Evolutionary conservation across 371 early-diverging fungal species (phyloP).

Genomic region (Mortierella sp.): DNA sequence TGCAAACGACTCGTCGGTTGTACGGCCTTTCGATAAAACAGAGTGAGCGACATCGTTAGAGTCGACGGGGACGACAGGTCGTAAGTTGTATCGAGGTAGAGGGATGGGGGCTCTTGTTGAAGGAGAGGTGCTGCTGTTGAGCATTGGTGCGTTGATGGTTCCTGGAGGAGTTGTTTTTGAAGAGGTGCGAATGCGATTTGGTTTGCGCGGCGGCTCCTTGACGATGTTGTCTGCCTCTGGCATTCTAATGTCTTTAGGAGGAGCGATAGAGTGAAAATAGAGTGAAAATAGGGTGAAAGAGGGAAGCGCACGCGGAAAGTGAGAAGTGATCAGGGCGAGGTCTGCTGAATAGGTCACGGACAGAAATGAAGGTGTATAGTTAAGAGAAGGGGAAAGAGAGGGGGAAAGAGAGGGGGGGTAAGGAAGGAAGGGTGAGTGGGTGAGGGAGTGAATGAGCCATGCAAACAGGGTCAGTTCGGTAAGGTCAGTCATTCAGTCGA

Average conservation of each 20-base stretch:
- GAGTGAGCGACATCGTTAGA: not conserved
- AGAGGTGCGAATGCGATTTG: constrained; percentile 34
- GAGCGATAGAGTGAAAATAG: not conserved
- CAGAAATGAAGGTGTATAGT: not conserved
- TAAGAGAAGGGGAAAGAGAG: not conserved
- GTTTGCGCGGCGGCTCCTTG: constrained; percentile 43
- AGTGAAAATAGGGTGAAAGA: not conserved
- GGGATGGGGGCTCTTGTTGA: constrained; percentile 23
- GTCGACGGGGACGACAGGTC: not conserved
- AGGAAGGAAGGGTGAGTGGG: not conserved
- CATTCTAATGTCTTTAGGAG: constrained; percentile 11
- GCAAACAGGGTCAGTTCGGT: not conserved
- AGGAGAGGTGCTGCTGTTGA: constrained; percentile 13
- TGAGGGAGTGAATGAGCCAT: not conserved
- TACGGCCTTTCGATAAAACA: not conserved
- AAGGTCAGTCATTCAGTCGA: not conserved
- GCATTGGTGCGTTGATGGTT: constrained; percentile 5
- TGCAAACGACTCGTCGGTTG: not conserved
- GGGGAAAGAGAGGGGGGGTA: not conserved
- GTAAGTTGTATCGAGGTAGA: constrained; percentile 9
- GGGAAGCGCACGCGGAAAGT: not conserved
- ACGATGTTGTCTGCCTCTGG: constrained; percentile 17
- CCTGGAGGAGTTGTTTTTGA: constrained; percentile 11
- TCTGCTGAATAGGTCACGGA: constrained; percentile 10
- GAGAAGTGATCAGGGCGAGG: not conserved